Evolutionary conservation across 164 flowering plant species (phyloP), one percentile per base, ranked within the genome.

Genomic region (Hamamelis virginiana): DNA sequence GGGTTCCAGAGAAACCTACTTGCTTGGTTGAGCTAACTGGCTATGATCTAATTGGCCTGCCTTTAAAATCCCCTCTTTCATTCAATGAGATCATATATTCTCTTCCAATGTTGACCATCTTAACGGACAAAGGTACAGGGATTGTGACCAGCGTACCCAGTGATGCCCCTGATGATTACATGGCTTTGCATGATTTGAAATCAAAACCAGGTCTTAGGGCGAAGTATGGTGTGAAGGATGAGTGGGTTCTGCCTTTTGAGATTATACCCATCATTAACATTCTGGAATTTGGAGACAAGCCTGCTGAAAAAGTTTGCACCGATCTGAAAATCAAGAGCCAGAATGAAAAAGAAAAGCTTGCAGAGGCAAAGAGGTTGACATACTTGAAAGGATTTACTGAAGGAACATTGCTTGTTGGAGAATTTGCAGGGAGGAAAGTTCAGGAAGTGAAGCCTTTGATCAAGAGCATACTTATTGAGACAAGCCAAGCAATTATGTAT

Each of bases 121-220:
- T 87, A 12, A 88, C 87, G 9, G 91, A 90, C 68, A 88, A 90
- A 72, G 96, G 93, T 46, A 93, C 98, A 1, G 98, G 98, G 61
- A 84, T 91, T 41, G 92, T 93, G 25, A 93, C 97, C 23, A 88
- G 98, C 81, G 98, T 93, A 14, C 98, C 98, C 6, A 91, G 96
- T 72, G 98, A 94, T 74, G 84, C 97, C 9, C 98, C 97, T 23
- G 97, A 90, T 82, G 98, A 91, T 76, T 93, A 81, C 56, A 86
- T 87, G 85, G 84, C 90, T 16, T n/a, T 90, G 68, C 89, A 83
- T 66, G 93, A 85, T 72, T 78, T 90, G 80, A 88, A 89, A 71
- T 72, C 88, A 33, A 90, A 90, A 66, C 93, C 89, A 43, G 86
- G 80, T 55, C 77, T 87, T 5, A 75, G 96, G 73, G 84, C 82